Evolutionary conservation across 352 stramenopile species (phyloP).

Genomic region (Halophytophthora batemanensis): DNA sequence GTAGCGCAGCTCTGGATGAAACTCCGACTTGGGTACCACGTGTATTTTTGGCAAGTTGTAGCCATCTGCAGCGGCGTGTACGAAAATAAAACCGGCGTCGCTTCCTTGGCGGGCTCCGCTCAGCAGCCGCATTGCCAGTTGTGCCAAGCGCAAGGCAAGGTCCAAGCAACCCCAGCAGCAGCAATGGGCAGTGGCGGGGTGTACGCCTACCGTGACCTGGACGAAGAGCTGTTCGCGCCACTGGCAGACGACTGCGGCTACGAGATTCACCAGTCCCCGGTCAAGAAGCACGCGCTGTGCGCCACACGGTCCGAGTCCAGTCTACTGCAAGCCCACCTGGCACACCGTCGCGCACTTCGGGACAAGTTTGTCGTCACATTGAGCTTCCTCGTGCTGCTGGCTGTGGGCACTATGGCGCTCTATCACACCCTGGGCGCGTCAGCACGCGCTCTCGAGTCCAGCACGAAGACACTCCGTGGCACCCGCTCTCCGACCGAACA

Average conservation of each 20-base stretch:
- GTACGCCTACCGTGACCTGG: conserved; percentile 27
- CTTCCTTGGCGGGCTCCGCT: too few species aligned
- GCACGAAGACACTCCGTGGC: conserved; percentile 7
- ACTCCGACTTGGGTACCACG: too few species aligned
- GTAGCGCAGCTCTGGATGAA: too few species aligned
- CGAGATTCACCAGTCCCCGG: conserved; percentile 23
- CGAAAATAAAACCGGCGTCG: too few species aligned
- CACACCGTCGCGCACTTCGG: conserved; percentile 12
- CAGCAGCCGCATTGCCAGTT: too few species aligned
- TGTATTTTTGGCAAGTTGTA: too few species aligned
- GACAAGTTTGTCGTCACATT: conserved; percentile 19
- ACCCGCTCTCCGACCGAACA: too few species aligned
- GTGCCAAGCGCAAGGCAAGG: too few species aligned
- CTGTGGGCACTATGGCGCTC: conserved; percentile 10
- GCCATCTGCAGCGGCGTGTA: too few species aligned
- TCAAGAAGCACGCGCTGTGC: conserved; percentile 6
- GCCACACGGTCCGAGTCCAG: conserved; percentile 17
- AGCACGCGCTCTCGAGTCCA: conserved; percentile 2
- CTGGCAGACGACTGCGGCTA: conserved; percentile 21
- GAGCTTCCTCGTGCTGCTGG: conserved; percentile 13
- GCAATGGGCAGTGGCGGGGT: conserved; percentile 8
- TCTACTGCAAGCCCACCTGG: conserved; percentile 22
- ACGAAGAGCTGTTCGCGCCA: conserved; percentile 28
- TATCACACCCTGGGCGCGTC: conserved; percentile 13
- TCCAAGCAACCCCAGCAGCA: conserved; percentile 3